These are phyloP conservation scores for Lentinula sp. DNA, from an alignment of 768 basidiomycete genomes.

Conservation along the genomic window DNA sequence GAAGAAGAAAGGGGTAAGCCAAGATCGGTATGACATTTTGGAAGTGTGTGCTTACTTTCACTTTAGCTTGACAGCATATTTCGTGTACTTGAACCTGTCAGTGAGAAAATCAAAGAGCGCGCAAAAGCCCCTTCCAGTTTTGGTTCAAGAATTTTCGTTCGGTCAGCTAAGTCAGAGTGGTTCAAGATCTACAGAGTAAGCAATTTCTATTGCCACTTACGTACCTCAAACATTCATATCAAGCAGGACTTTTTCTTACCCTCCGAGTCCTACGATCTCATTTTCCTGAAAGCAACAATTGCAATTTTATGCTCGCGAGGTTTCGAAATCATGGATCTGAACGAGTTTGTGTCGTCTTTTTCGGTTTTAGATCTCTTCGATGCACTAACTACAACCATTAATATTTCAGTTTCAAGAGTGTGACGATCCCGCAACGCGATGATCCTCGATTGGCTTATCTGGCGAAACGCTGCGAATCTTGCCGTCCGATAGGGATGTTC, in stretches of 20 bases:
- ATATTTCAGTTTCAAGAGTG: slow-evolving; percentile 66
- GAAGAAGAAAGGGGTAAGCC: slow-evolving; percentile 69
- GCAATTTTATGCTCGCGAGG: slow-evolving; percentile 91
- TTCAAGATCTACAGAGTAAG: slow-evolving; percentile 79
- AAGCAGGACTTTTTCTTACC: slow-evolving; percentile 74
- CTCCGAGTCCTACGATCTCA: slow-evolving; percentile 83
- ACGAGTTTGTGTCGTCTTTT: slow-evolving; percentile 57
- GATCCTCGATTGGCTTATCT: slow-evolving; percentile 57
- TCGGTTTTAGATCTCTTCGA: slow-evolving; percentile 62
- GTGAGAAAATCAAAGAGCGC: slow-evolving; percentile 80
- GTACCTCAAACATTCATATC: neutral
- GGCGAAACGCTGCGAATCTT: slow-evolving; percentile 75
- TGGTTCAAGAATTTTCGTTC: slow-evolving; percentile 68
- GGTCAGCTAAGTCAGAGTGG: slow-evolving; percentile 86
- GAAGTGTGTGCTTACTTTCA: slow-evolving; percentile 61
- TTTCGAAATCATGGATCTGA: slow-evolving; percentile 96
- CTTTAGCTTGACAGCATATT: slow-evolving; percentile 81
- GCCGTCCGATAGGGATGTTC: slow-evolving; percentile 87
- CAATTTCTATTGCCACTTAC: neutral
- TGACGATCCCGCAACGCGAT: slow-evolving; percentile 83
- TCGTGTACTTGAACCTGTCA: slow-evolving; percentile 91
- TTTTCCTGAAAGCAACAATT: slow-evolving; percentile 91
- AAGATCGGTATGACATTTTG: slow-evolving; percentile 61
- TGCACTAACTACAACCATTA: slow-evolving; percentile 15
- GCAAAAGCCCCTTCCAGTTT: slow-evolving; percentile 65